Conservation (phyloP, 805 yeast genomes). For the Candida arabinofermentans region DNA sequence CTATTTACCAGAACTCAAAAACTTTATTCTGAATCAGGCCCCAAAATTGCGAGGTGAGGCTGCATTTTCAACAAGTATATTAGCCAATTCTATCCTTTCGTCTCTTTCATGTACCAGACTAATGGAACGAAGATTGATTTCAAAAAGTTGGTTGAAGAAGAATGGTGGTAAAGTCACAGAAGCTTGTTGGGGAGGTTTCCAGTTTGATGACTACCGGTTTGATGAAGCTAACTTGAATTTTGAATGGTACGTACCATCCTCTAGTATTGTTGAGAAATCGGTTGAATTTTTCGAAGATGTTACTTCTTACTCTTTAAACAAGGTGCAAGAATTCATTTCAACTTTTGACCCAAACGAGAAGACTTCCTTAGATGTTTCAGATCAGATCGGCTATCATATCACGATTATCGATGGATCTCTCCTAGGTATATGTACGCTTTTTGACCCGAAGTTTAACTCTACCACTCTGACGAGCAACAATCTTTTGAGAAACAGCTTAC, state of each 20-base stretch:
- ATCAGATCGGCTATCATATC: constrained; percentile 20
- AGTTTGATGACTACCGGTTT: constrained; percentile 51
- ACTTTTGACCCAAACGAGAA: constrained; percentile 44
- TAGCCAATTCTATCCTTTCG: constrained; percentile 59
- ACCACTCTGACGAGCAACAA: constrained; percentile 25
- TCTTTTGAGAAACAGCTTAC: constrained; percentile 3
- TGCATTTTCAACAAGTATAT: constrained; percentile 52
- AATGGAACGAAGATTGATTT: constrained; percentile 49
- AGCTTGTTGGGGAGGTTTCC: constrained; percentile 73
- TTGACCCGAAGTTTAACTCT: constrained; percentile 58
- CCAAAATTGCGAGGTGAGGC: constrained; percentile 50
- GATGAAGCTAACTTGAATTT: constrained; percentile 46
- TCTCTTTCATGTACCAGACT: constrained; percentile 60
- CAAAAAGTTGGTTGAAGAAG: constrained; percentile 38
- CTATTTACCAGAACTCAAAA: constrained; percentile 41
- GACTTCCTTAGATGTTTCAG: constrained; percentile 21
- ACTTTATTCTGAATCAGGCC: constrained; percentile 47
- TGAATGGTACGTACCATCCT: constrained; percentile 72
- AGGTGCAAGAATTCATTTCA: constrained; percentile 49
- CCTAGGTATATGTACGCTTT: constrained; percentile 66
- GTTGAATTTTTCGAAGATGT: constrained; percentile 51
- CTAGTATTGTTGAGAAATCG: constrained; percentile 55
- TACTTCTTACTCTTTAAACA: constrained; percentile 38
- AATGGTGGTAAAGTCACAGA: constrained; percentile 37
- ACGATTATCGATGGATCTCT: constrained; percentile 31